These are phyloP conservation scores for Candida xyloterini DNA, from an alignment of 805 yeast genomes.

Conservation along the genomic window DNA sequence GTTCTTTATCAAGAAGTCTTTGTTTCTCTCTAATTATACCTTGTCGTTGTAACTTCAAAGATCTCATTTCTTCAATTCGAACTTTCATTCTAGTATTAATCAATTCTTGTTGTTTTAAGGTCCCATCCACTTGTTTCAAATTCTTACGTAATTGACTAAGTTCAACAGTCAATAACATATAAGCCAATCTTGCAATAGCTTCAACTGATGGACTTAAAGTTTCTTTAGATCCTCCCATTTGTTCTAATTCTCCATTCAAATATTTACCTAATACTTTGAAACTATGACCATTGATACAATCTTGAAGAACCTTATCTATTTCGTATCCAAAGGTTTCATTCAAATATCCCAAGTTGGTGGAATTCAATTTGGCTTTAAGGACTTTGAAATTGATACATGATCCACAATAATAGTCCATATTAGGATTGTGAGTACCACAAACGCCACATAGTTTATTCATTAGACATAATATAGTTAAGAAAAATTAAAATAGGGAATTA, in stretches of 20 bases:
- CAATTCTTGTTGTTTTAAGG: conserved; percentile 8
- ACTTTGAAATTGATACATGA: conserved; percentile 29
- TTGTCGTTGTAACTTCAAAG: conserved; percentile 1
- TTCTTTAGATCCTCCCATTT: conserved; percentile 4
- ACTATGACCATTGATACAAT: conserved; percentile 27
- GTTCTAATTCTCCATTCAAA: conserved; percentile 7
- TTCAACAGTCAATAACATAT: conserved; percentile 32
- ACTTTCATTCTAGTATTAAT: conserved; percentile 10
- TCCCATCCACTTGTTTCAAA: conserved; percentile 9
- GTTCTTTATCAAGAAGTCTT: conserved; percentile 2
- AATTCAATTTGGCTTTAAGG: conserved; percentile 23
- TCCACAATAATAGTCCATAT: conserved; percentile 21
- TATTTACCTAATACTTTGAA: conserved; percentile 17
- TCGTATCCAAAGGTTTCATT: conserved; percentile 19
- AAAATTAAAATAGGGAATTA: conserved; percentile 1
- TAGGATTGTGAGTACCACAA: conserved; percentile 8
- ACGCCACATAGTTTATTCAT: conserved; percentile 20
- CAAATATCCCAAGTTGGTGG: conserved; percentile 20
- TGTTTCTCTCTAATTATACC: conserved; percentile 3
- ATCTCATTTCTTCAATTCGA: conserved; percentile 4
- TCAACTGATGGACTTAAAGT: conserved; percentile 22
- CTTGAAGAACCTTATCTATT: conserved; percentile 23
- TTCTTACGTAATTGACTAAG: conserved; percentile 18
- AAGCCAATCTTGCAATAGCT: conserved; percentile 30
- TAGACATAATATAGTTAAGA: conserved; percentile 2